Evolutionary conservation across 2,329 filamentous ascomycete genomes (phyloP).

Genomic region (Magnaporthiopsis incrustans): DNA sequence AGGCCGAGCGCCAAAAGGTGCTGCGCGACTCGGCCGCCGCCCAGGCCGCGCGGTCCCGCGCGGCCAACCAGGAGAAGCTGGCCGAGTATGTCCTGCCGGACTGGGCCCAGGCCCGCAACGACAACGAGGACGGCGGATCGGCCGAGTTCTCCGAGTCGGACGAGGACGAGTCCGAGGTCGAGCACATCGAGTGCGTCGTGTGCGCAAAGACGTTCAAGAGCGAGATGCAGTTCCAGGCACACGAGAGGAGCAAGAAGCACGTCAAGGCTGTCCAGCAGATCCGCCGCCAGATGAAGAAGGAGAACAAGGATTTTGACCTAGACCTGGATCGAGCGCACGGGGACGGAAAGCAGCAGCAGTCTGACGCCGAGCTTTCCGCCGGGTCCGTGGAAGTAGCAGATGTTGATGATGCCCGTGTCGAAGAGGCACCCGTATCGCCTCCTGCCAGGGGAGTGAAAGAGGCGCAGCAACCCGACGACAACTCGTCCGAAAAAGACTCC

Average conservation of each 20-base stretch:
- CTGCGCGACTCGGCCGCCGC: constrained; percentile 72
- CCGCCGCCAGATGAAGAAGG: constrained; percentile 71
- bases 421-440: background rate
- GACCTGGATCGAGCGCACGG: constrained; percentile 10
- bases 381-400: constrained; percentile 3
- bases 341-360: background rate
- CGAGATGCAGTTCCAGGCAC: constrained; percentile 81
- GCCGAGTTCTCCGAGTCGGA: constrained; percentile 47
- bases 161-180: constrained; percentile 44
- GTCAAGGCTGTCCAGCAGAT: constrained; percentile 76
- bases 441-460: background rate
- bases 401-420: background rate
- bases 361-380: background rate
- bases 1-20: constrained; percentile 70
- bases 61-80: constrained; percentile 70
- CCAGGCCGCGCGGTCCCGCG: constrained; percentile 75
- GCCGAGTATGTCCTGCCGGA: constrained; percentile 58
- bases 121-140: constrained; percentile 40
- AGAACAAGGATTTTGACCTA: constrained; percentile 57
- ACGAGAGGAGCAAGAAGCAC: constrained; percentile 97
- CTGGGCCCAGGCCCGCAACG: constrained; percentile 61
- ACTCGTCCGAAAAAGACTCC: constrained; percentile 2
- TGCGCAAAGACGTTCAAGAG: constrained; percentile 83
- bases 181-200: constrained; percentile 64
- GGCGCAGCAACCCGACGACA: constrained; percentile 5